These are phyloP conservation scores for Talaromyces sp. DNA, from an alignment of 2,329 filamentous ascomycete genomes.

Conservation along the genomic window DNA sequence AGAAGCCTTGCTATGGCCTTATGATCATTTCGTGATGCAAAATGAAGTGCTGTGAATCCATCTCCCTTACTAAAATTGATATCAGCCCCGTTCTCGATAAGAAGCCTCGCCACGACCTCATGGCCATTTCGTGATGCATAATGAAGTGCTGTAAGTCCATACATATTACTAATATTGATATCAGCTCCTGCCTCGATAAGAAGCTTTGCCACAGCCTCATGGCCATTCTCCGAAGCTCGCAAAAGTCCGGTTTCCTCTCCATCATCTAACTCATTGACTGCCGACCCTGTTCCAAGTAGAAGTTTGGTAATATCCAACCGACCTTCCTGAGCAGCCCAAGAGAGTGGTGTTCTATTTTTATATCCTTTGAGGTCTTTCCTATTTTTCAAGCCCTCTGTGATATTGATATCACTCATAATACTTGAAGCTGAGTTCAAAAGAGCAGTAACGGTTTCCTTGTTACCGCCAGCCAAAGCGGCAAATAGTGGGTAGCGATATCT, in stretches of 20 bases:
- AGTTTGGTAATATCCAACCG: conserved; percentile 7
- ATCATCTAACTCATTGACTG: neutral
- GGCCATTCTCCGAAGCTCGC: neutral
- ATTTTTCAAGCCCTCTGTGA: neutral
- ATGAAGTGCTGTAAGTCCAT: neutral
- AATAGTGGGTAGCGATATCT: conserved; percentile 4
- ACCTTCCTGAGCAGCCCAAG: conserved; percentile 8
- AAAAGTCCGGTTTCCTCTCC: neutral
- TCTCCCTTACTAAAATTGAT: neutral
- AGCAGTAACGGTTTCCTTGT: conserved; percentile 2
- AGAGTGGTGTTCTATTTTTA: conserved; percentile 2
- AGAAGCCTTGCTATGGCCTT: no score
- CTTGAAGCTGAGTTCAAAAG: neutral
- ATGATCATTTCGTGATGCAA: no score
- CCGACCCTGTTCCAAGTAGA: conserved; percentile 10
- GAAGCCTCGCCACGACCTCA: neutral
- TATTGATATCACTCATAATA: neutral
- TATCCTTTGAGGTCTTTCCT: neutral
- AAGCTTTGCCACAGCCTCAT: conserved; percentile 2
- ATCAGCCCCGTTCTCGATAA: neutral
- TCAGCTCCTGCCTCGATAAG: neutral
- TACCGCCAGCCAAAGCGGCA: conserved; percentile 6
- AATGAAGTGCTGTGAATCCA: no score
- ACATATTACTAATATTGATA: no score
- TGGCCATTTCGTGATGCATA: neutral